Percentiles rank a stretch among this genome's conserved stretches.
Evolutionary conservation across 441 rosid species (phyloP).

Genomic region (Macaranga tanarius): DNA sequence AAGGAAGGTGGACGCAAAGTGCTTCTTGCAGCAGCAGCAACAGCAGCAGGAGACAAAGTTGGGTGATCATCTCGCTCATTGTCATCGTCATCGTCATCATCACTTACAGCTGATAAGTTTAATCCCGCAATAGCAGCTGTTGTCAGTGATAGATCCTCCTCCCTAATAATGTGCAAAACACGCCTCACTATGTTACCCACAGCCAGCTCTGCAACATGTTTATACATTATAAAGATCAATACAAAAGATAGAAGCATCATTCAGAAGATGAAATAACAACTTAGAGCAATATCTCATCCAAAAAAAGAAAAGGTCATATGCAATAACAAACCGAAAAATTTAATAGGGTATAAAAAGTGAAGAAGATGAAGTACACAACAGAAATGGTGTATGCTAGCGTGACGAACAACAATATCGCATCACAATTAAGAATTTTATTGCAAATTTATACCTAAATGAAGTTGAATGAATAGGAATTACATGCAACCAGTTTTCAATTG

Average conservation of each 20-base stretch:
- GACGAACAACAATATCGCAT: neutral
- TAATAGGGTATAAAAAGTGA: neutral
- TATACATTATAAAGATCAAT: conserved; percentile 12
- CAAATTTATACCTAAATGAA: neutral
- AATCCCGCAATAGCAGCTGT: conserved; percentile 75
- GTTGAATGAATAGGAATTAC: neutral
- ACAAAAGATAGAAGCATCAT: conserved; percentile 11
- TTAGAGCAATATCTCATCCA: neutral
- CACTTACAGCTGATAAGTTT: conserved; percentile 62
- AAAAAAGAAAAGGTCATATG: too few relatives aligned
- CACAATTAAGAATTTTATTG: neutral
- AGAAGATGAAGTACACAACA: neutral
- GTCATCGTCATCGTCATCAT: conserved; percentile 61
- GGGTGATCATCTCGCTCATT: conserved; percentile 53
- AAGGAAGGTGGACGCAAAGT: conserved; percentile 88
- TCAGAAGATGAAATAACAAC: neutral
- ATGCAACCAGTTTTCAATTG: too few relatives aligned
- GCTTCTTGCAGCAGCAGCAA: conserved; percentile 92
- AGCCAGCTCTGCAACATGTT: conserved; percentile 77
- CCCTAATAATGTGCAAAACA: conserved; percentile 91
- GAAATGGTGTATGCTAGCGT: neutral
- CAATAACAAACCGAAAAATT: neutral
- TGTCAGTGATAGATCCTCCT: conserved; percentile 78
- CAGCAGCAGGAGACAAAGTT: conserved; percentile 71
- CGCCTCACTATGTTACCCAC: conserved; percentile 97